These are phyloP conservation scores for Venturiaceae sp. DNA, from an alignment of 2,329 filamentous ascomycete genomes.

Conservation along the genomic window DNA sequence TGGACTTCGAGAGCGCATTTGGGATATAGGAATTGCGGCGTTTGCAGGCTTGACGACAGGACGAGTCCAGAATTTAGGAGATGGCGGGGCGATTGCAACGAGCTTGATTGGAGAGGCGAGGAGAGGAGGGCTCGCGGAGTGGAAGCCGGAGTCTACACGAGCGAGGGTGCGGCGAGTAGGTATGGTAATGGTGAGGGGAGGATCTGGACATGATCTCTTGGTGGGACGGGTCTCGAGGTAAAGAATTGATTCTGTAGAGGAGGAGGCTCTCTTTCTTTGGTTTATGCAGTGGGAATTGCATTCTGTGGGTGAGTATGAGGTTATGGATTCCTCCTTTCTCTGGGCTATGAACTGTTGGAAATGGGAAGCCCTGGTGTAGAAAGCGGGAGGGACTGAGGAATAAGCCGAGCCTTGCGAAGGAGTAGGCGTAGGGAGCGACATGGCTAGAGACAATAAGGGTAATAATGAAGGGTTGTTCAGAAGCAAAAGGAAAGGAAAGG, in stretches of 20 bases:
- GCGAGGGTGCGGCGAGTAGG: background rate
- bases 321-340: background rate
- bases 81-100: background rate
- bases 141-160: background rate
- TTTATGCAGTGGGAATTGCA: background rate
- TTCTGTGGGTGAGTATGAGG: background rate
- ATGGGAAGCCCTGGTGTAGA: background rate
- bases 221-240: background rate
- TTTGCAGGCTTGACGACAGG: background rate
- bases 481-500: background rate
- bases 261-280: background rate
- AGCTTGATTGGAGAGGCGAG: background rate
- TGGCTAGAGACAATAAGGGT: background rate
- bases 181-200: background rate
- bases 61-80: background rate
- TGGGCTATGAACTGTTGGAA: background rate
- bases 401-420: background rate
- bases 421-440: background rate
- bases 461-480: background rate
- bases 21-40: background rate
- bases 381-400: background rate
- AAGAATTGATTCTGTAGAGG: background rate
- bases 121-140: background rate
- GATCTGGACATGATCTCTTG: background rate
- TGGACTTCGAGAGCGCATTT: slow-evolving; percentile 2